Conservation (phyloP, 108 stramenopile genomes). For the Nitzschia sp. region DNA sequence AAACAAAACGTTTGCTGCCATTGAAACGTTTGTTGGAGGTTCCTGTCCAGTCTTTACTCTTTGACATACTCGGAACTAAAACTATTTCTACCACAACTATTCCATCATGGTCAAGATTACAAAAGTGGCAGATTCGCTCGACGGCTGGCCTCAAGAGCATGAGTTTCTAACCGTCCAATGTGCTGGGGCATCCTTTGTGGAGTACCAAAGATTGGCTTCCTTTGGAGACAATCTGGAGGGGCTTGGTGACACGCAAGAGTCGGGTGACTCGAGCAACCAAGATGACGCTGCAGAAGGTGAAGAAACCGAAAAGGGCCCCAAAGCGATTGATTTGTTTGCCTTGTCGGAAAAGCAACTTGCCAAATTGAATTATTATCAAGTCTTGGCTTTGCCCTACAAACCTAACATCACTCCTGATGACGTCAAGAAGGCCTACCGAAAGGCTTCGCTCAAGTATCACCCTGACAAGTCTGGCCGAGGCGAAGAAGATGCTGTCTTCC, state of each 20-base stretch:
- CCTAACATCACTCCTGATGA: slow-evolving; percentile 63
- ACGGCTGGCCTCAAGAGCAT: slow-evolving; percentile 25
- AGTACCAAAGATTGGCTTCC: slow-evolving; percentile 20
- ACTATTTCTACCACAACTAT: background rate
- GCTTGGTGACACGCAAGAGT: background rate
- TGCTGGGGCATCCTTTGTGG: slow-evolving; percentile 26
- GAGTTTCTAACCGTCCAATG: slow-evolving; percentile 22
- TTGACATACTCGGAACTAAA: too few species aligned
- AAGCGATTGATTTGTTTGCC: slow-evolving; percentile 47
- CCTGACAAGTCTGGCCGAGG: slow-evolving; percentile 87
- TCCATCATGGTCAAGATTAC: slow-evolving; percentile 14
- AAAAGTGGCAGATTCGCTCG: slow-evolving; percentile 18
- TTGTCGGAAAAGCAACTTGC: slow-evolving; percentile 53
- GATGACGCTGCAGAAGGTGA: slow-evolving; percentile 7
- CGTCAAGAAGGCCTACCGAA: slow-evolving; percentile 78
- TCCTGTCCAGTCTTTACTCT: background rate
- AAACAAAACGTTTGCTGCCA: background rate
- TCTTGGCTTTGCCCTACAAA: slow-evolving; percentile 54
- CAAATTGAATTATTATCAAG: slow-evolving; percentile 67
- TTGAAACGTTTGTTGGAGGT: background rate
- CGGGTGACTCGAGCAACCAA: background rate
- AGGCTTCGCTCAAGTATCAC: slow-evolving; percentile 78
- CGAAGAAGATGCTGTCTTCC: slow-evolving; percentile 91
- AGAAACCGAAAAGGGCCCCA: slow-evolving; percentile 1
- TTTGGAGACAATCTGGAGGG: slow-evolving; percentile 14